Conservation (phyloP, 2,329 filamentous ascomycete genomes). For the Aspergillus aculeatus region DNA sequence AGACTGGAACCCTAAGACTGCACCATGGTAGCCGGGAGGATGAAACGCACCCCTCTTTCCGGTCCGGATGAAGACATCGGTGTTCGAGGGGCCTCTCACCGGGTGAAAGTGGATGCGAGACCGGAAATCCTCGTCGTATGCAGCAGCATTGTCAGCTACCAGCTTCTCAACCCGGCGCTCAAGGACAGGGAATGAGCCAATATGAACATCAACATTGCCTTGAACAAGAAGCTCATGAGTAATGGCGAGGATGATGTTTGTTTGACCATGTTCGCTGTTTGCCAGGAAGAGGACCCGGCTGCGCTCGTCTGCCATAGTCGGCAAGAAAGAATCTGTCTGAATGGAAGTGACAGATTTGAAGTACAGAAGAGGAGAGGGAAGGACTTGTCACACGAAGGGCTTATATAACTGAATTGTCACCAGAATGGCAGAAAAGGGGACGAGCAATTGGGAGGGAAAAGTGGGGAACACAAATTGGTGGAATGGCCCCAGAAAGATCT, state of each 20-base stretch:
- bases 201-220: slow-evolving; percentile 43
- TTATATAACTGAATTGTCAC: neutral
- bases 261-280: slow-evolving; percentile 49
- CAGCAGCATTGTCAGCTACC: slow-evolving; percentile 20
- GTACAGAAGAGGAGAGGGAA: neutral
- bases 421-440: neutral
- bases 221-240: slow-evolving; percentile 41
- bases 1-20: slow-evolving; percentile 34
- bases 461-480: neutral
- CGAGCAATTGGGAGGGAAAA: neutral
- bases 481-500: neutral
- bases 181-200: slow-evolving; percentile 45
- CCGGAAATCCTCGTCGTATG: slow-evolving; percentile 20
- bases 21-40: slow-evolving; percentile 35
- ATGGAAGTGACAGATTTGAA: neutral
- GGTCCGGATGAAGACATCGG: slow-evolving; percentile 34
- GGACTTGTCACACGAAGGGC: neutral
- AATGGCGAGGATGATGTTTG: slow-evolving; percentile 49
- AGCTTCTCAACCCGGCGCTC: slow-evolving; percentile 32
- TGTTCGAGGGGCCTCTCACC: slow-evolving; percentile 33
- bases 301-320: slow-evolving; percentile 16
- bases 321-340: neutral
- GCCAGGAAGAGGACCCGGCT: slow-evolving; percentile 44
- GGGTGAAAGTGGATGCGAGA: slow-evolving; percentile 33
- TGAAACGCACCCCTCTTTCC: slow-evolving; percentile 29